Base-by-base conservation (phyloP, 2,329 filamentous ascomycete genomes). In the Pseudogymnoascus sp. region DNA sequence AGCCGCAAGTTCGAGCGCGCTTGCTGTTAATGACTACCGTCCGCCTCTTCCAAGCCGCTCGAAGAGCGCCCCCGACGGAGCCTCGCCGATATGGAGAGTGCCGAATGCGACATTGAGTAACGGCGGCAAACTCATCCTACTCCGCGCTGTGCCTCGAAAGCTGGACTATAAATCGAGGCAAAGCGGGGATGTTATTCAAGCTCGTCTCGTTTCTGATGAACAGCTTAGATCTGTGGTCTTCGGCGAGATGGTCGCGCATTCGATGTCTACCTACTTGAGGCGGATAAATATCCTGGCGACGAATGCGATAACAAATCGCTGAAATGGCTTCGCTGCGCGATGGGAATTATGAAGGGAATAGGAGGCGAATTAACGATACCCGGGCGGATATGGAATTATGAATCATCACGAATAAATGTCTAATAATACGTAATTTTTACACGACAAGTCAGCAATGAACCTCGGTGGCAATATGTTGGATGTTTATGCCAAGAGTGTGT, bases 161-260 rank as follows among this genome's bases (percentile, higher is more conserved):
- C 76, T 78, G 14, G 77, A 77, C 67, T 80, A 78, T 71, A 82
- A 78, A 38, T 60, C 64, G 40, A 73, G 82, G 1, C 75, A 77
- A 56, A 79, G 82, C 18, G 74, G 76, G 64, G 82, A 87, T 59
- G 83, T 85, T 4, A 82, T 92, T 0, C 82, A 89, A 56, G 90
- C 90, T 1, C 86, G 87, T 65, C 80, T 86, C 8, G 82, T 87
- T 7, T 82, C 78, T 0, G 89, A 94, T 66, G 83, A 87, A 47
- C 79, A 89, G 70, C 74, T 96, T 60, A 78, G 88, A 23, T 81
- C 79, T 1, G 82, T 92, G 0, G 79, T 96, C 3, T 96, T 91
- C 82, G 91, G 91, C 0, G 91, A 96, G 72, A 89, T 90, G 0
- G 78, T 91, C 47, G 88, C 86, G 72, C 91, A 95, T 76, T 80